Percentiles rank a stretch among this genome's conserved stretches.
phyloP scores from a whole-genome alignment of 2,329 filamentous ascomycete genomes.

The Macrophomina tecta region DNA sequence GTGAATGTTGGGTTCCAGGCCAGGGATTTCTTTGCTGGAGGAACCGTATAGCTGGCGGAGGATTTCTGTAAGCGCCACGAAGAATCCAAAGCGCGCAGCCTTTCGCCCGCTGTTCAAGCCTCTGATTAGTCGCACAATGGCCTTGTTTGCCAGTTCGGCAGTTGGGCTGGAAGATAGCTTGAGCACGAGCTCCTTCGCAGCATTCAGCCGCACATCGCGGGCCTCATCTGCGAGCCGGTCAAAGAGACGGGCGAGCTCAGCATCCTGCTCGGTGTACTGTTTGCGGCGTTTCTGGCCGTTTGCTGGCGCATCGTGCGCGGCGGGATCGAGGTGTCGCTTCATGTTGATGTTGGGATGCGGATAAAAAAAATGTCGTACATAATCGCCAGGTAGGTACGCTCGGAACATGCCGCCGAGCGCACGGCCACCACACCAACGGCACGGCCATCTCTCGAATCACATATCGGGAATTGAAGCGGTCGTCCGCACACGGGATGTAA shows the following conservation, averaged over 20 bases:
- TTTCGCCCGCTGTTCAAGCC: slow-evolving; percentile 91
- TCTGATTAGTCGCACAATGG: slow-evolving; percentile 68
- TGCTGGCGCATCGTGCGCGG: slow-evolving; percentile 30
- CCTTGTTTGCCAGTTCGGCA: slow-evolving; percentile 46
- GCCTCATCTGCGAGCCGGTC: slow-evolving; percentile 55
- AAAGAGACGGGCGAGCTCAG: slow-evolving; percentile 53
- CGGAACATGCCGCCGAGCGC: too few relatives aligned
- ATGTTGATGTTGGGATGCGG: too few relatives aligned
- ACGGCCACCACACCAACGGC: too few relatives aligned
- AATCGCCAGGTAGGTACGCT: too few relatives aligned
- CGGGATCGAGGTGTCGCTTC: slow-evolving; percentile 24
- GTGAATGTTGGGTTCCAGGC: slow-evolving; percentile 46
- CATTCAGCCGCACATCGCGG: slow-evolving; percentile 50
- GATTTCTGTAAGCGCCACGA: slow-evolving; percentile 83
- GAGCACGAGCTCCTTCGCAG: slow-evolving; percentile 52
- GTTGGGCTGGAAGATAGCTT: slow-evolving; percentile 49
- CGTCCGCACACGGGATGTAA: too few relatives aligned
- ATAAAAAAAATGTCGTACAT: too few relatives aligned
- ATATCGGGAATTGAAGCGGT: too few relatives aligned
- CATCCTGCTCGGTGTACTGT: slow-evolving; percentile 47
- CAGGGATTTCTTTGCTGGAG: slow-evolving; percentile 38
- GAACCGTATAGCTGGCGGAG: slow-evolving; percentile 71
- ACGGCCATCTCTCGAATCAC: too few relatives aligned
- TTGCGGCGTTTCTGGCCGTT: slow-evolving; percentile 41
- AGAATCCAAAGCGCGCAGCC: slow-evolving; percentile 86